Evolutionary conservation across 1,284 basidiomycete genomes (phyloP), one percentile per base, ranked within the genome.

Genomic region (Tetrapyrgos nigripes): DNA sequence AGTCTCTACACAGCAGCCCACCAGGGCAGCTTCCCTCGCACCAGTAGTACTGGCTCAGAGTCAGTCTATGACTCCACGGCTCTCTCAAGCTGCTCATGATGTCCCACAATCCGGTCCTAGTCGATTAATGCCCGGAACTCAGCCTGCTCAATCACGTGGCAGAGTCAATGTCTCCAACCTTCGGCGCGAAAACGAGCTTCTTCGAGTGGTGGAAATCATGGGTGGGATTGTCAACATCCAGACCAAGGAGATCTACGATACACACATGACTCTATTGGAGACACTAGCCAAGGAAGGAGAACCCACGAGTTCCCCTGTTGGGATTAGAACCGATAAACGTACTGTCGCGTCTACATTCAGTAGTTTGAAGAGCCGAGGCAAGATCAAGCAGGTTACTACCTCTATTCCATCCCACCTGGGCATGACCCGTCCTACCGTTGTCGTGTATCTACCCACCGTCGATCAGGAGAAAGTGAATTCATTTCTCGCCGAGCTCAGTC

Each of bases 181-280:
- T 26, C 86, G 91, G 10, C 83, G 92, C 26, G 89, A 93, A 73
- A 92, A 89, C 62, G 92, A 93, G 70, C 72, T 93, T 45, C 69
- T 85, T 48, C 84, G 83, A 29, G 78, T 93, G 11, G 72, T 93
- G 14, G 79, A 86, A 60, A 79, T 77, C 31, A 74, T 83, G 57
- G 86, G 87, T 5, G 91, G 91, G 0, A 84, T 92, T 31, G 73
- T 81, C 33, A 88, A 88, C 65, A 77, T 82, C 21, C 84, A 86
- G 60, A 81, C 82, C 17, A 91, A 86, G 62, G 88, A 91, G 55
- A 82, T 93, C 64, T 82, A 80, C 58, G 86, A 88, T 43, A 82
- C 80, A 11, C 89, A 93, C 66, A 77, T 81, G 45, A 77, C 79
- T 17, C 73, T 92, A 9, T 70, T 92, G 1, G 82, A 85, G 51